phyloP scores from a whole-genome alignment of 257 asterid species.

The Penstemon newberryi region DNA sequence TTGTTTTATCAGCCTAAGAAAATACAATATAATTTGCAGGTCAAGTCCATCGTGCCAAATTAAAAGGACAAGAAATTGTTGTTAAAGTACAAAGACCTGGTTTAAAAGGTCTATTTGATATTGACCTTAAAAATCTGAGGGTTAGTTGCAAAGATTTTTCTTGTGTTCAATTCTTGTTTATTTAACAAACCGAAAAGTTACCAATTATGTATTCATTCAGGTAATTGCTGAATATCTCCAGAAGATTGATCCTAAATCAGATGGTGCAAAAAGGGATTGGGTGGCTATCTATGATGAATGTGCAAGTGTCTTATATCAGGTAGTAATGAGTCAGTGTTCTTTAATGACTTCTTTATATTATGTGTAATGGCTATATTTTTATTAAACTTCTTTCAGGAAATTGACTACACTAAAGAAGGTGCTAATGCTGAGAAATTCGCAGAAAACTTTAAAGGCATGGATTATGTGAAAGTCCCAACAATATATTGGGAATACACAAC shows the following conservation, averaged over 20 bases:
- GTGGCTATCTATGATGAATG: conserved; percentile 96
- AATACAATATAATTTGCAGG: conserved; percentile 39
- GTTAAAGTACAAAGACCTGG: conserved; percentile 95
- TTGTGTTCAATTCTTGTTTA: background rate
- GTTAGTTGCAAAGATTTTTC: conserved; percentile 40
- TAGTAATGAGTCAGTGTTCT: conserved; percentile 9
- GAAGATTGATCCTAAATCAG: conserved; percentile 91
- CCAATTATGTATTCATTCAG: conserved; percentile 36
- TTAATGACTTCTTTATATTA: no score
- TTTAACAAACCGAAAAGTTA: background rate
- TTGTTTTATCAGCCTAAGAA: background rate
- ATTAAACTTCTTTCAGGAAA: conserved; percentile 50
- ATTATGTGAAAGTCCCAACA: conserved; percentile 84
- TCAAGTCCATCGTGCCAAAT: conserved; percentile 85
- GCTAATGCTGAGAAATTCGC: conserved; percentile 81
- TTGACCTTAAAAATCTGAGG: conserved; percentile 84
- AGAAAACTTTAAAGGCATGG: conserved; percentile 68
- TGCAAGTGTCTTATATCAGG: conserved; percentile 87
- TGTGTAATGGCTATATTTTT: background rate
- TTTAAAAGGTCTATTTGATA: conserved; percentile 79
- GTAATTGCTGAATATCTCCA: conserved; percentile 93
- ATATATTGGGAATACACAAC: conserved; percentile 90
- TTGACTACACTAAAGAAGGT: conserved; percentile 88
- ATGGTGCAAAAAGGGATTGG: conserved; percentile 99
- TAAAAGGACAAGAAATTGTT: conserved; percentile 70